Base-by-base conservation (phyloP, 148 eudicot species). In the Euryodendron excelsum region DNA sequence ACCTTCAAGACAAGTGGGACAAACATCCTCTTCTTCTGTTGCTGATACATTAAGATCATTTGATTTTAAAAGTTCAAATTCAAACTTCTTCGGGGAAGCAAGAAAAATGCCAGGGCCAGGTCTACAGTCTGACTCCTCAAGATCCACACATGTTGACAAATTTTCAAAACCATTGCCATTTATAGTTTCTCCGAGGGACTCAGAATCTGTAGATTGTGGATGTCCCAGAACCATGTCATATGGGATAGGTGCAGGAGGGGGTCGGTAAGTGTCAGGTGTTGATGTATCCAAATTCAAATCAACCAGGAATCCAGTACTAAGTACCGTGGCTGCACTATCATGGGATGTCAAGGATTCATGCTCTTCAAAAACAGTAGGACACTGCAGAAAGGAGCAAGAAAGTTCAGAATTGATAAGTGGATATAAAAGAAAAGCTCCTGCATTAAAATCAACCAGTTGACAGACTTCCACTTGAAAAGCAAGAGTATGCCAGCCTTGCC, bases 1-100 rank as follows among this genome's bases (percentile, higher is more conserved):
- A 92, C 98, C 98, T 91, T 94, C 97, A 83, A 94, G 88, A 87
- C 98, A 94, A 80, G 93, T 94, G 17, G 98, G 94, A 79, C 98
- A 94, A 65, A 80, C 80, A 63, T 94, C 98, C 82, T 91, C 98
- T 74, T 94, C 97, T 63, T 90, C 96, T 31, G 48, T n/a, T 37
- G 78, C 82, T 79, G 82, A 60, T 59, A 68, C 82, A 70, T 63
- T 73, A 77, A 56, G 70, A 60, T 77, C 87, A 58, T 75, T 68
- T 25, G 87, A 73, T 64, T 88, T 87, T 66, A 84, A 30, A 72
- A 85, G 77, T 79, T 85, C 96, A 62, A 82, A 66, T 56, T 83
- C 91, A 75, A 86, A 81, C 78, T 94, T 92, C 47, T 84, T 85
- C 56, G 92, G 91, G 18, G 92, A 91, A 61, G 89, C 85, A 45